Evolutionary conservation across 805 yeast genomes (phyloP), one percentile per base, ranked within the genome.

Genomic region (Jamesozyma rosinii): DNA sequence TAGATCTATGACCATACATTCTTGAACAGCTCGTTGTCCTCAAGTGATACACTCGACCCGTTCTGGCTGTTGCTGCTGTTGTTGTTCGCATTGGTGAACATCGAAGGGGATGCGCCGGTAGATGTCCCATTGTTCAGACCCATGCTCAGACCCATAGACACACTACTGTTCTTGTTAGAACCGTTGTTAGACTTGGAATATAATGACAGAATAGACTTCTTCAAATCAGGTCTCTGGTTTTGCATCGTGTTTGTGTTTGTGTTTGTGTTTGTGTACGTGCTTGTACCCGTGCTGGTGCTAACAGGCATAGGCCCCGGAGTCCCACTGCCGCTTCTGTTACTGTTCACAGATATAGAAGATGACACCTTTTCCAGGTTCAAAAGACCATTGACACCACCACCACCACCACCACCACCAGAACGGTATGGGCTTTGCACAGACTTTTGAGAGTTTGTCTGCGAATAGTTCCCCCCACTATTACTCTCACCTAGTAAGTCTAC

Each of bases 181-280:
- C 35, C 33, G 33, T 54, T 27, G 17, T 35, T 38, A 5, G 72
- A 83, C 2, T 84, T 75, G 1, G 94, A 77, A 61, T 92, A 92
- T 42, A 92, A 71, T 20, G 97, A 87, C 46, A 92, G 66, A 46
- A 92, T 92, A 1, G 96, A 86, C 65, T 86, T 86, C 59, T 92
- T 92, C 62, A 92, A 72, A 57, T 90, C 97, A 3, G 92, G 90
- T 56, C 95, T 74, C 29, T 71, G 48, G 29, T 57, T 52, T 32
- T 18, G 47, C 50, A 32, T 27, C 11, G 6, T 6, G 6, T 6
- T 6, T 8, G 29, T 24, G 11, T 6, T 8, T 8, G 29, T 24
- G 37, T 37, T 35, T 21, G 39, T 38, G 18, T 41, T 44, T 19
- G 39, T 17, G 6, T 37, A 37, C n/a, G 38, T 38, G 37, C 8